Percentiles rank a stretch among this genome's conserved stretches.
Conservation (phyloP, 2,329 filamentous ascomycete genomes). For the Trichophyton verrucosum region DNA sequence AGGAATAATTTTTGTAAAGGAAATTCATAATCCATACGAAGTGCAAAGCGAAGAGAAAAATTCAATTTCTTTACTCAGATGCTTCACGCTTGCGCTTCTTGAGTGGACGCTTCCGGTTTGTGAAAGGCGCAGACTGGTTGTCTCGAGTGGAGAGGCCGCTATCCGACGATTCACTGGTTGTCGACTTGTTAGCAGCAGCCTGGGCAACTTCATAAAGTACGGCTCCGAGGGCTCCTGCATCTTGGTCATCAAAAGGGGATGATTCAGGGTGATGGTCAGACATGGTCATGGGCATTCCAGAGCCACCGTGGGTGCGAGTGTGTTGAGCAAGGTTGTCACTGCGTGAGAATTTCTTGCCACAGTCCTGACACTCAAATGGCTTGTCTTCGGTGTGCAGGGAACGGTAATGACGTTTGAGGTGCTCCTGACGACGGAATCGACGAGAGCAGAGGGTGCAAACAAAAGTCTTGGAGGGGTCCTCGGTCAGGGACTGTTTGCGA, state of each 20-base stretch:
- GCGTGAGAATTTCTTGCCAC: slow-evolving; percentile 97
- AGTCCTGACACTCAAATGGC: slow-evolving; percentile 95
- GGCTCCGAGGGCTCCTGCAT: slow-evolving; percentile 57
- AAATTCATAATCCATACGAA: slow-evolving; percentile 8
- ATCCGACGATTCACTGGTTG: slow-evolving; percentile 33
- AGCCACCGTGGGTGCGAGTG: slow-evolving; percentile 80
- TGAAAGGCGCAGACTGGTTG: slow-evolving; percentile 17
- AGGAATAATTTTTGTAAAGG: slow-evolving; percentile 5
- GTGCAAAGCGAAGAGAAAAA: not conserved
- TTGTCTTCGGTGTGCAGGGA: slow-evolving; percentile 98
- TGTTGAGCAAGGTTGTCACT: slow-evolving; percentile 97
- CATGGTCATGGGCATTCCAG: slow-evolving; percentile 82
- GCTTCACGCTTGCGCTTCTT: slow-evolving; percentile 66
- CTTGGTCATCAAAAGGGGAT: slow-evolving; percentile 38
- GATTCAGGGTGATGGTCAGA: slow-evolving; percentile 55
- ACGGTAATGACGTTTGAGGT: slow-evolving; percentile 95
- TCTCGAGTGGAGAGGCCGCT: slow-evolving; percentile 21
- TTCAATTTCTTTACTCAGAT: slow-evolving; percentile 2
- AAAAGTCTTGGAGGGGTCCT: slow-evolving; percentile 97
- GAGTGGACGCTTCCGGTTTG: slow-evolving; percentile 41
- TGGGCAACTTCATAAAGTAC: slow-evolving; percentile 72
- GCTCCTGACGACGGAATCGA: slow-evolving; percentile 94
- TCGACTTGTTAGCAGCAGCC: slow-evolving; percentile 52
- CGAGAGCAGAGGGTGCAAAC: slow-evolving; percentile 93
- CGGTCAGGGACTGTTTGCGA: slow-evolving; percentile 94